Base-by-base conservation (phyloP, 2,329 filamentous ascomycete genomes). In the Myotisia sp. region DNA sequence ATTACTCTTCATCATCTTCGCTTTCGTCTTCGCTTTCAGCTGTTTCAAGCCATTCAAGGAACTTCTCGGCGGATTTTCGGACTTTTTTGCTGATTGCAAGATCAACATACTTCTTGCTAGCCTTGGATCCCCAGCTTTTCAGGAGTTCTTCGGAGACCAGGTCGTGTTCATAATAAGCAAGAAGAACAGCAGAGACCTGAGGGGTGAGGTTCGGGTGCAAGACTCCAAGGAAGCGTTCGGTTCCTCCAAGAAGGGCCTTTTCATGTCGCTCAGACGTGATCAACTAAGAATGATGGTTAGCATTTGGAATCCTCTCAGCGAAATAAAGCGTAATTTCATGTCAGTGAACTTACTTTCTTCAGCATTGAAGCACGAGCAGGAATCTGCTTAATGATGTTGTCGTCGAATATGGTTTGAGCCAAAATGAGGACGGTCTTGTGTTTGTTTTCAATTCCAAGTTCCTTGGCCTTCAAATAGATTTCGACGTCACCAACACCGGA, bases 91-190 rank as follows among this genome's bases (percentile, higher is more conserved):
- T 92, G 41, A 76, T 86, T 40, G 77, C 56, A 41, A 92, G 62
- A 56, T 95, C 87, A 48, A 92, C 82, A 57, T 95, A 95, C 68
- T 94, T 94, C 78, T 92, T 94, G 74, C 84, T 93, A 39, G 87
- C 85, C 70, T 90, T 93, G 54, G 73, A 71, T 45, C 86, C 87
- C 87, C 90, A 98, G 48, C 79, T 78, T 61, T 78, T 81, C 54
- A 92, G 74, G 10, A 85, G 74, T 43, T 93, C 86, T 65, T 98
- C 90, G 33, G 71, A 76, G 49, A 93, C 66, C 36, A 98, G 70
- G 47, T 98, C 90, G 51, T 84, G 70, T 62, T 94, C 74, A 62
- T 95, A 98, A 64, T 87, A 80, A 50, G 80, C 71, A 58, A 92
- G 74, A 43, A 98, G 70, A 49, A 98, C 81, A 59, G 83, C 84